These are phyloP conservation scores for Penicillium sp. DNA, from an alignment of 2,329 filamentous ascomycete genomes.

Conservation along the genomic window DNA sequence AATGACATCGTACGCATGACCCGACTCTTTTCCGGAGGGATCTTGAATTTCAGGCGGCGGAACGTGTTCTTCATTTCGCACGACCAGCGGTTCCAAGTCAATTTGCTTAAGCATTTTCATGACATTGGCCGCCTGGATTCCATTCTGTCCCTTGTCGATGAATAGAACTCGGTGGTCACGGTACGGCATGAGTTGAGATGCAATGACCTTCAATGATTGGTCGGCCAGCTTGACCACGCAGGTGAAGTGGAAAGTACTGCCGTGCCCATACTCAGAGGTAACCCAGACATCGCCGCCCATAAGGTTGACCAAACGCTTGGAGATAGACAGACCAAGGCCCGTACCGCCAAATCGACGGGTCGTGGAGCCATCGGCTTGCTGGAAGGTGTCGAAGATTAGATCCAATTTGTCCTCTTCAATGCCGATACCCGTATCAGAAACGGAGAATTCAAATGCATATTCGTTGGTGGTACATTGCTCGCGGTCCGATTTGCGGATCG, in stretches of 20 bases:
- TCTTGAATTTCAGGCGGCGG: conserved; percentile 59
- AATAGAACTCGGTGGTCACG: conserved; percentile 90
- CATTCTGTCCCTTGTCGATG: conserved; percentile 86
- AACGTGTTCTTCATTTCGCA: conserved; percentile 74
- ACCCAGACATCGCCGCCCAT: conserved; percentile 99
- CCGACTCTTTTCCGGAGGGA: conserved; percentile 51
- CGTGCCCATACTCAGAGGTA: conserved; percentile 85
- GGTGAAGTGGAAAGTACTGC: conserved; percentile 95
- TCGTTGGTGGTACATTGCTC: conserved; percentile 71
- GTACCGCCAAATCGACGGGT: conserved; percentile 96
- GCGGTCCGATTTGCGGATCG: conserved; percentile 74
- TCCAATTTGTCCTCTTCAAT: conserved; percentile 95
- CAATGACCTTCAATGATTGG: conserved; percentile 75
- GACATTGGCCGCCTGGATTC: conserved; percentile 68
- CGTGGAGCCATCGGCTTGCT: conserved; percentile 96
- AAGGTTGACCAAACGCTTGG: conserved; percentile 88
- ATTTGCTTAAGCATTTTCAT: conserved; percentile 76
- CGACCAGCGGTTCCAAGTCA: conserved; percentile 79
- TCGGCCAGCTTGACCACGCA: conserved; percentile 85
- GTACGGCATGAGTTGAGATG: conserved; percentile 81
- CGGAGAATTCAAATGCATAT: conserved; percentile 93
- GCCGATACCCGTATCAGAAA: conserved; percentile 94
- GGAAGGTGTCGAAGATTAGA: conserved; percentile 98
- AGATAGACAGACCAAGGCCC: conserved; percentile 90
- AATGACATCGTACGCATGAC: conserved; percentile 85